These are phyloP conservation scores for Dalbergia cochinchinensis DNA, from an alignment of 306 rosid species.

Conservation along the genomic window DNA sequence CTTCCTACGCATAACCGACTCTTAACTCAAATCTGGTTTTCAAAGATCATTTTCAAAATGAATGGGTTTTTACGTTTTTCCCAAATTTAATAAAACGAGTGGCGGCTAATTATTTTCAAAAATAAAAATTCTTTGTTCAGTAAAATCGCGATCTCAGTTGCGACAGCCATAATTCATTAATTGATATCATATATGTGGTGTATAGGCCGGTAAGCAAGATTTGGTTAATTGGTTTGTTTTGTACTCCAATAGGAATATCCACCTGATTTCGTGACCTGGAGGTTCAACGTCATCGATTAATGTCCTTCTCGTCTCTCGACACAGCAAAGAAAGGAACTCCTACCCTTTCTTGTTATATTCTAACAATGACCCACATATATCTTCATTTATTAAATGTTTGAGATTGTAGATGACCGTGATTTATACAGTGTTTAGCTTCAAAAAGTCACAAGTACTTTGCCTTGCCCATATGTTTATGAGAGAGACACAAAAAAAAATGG, in stretches of 20 bases:
- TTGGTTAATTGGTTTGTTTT: conserved; percentile 15
- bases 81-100: too few relatives aligned
- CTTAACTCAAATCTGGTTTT: too few relatives aligned
- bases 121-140: too few relatives aligned
- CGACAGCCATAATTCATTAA: background rate
- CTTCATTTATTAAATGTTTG: conserved; percentile 31
- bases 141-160: too few relatives aligned
- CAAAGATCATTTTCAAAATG: too few relatives aligned
- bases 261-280: background rate
- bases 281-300: conserved; percentile 13
- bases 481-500: too few relatives aligned
- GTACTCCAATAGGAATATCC: conserved; percentile 9
- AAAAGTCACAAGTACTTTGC: too few relatives aligned
- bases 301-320: background rate
- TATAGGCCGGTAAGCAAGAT: background rate
- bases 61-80: too few relatives aligned
- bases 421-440: background rate
- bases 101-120: too few relatives aligned
- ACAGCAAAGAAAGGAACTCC: conserved; percentile 36
- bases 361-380: conserved; percentile 5
- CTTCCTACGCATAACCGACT: too few relatives aligned
- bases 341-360: background rate
- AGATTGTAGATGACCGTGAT: background rate
- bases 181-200: too few relatives aligned
- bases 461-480: too few relatives aligned